Conservation (phyloP, 306 rosid genomes). For the Vachellia collinsii region DNA sequence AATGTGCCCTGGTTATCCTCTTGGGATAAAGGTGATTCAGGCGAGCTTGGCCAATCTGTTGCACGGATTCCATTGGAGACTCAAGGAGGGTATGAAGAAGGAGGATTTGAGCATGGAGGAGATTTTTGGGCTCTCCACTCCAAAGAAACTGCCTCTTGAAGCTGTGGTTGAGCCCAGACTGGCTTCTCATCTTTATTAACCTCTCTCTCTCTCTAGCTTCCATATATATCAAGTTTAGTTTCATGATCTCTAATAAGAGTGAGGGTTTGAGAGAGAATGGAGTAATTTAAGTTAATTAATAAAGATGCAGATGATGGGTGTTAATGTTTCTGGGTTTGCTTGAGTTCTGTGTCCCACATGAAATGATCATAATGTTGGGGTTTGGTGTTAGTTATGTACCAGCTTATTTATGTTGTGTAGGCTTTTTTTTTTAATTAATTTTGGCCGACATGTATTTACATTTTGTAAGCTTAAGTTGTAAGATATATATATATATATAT, state of each 20-base stretch:
- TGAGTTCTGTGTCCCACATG: background rate
- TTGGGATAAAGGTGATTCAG: conserved; percentile 77
- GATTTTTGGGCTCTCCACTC: conserved; percentile 67
- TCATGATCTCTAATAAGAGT: background rate
- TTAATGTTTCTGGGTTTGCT: background rate
- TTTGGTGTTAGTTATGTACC: background rate
- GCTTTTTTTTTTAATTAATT: too few species aligned
- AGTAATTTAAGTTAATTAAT: background rate
- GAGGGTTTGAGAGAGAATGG: background rate
- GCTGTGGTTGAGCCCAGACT: conserved; percentile 61
- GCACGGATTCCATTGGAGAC: conserved; percentile 81
- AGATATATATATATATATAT: too few species aligned
- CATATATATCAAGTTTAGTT: background rate
- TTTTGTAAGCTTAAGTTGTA: too few species aligned
- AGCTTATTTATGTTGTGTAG: too few species aligned
- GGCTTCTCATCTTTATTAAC: conserved; percentile 52
- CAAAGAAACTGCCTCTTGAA: conserved; percentile 60
- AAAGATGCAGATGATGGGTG: background rate
- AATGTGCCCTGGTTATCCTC: conserved; percentile 85
- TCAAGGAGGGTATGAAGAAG: conserved; percentile 43
- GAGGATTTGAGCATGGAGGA: conserved; percentile 79
- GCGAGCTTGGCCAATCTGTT: conserved; percentile 76
- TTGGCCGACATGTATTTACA: too few species aligned
- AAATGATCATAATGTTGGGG: background rate
- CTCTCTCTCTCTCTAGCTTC: background rate